These are phyloP conservation scores for Venturia asperata DNA, from an alignment of 2,329 filamentous ascomycete genomes.

Conservation along the genomic window DNA sequence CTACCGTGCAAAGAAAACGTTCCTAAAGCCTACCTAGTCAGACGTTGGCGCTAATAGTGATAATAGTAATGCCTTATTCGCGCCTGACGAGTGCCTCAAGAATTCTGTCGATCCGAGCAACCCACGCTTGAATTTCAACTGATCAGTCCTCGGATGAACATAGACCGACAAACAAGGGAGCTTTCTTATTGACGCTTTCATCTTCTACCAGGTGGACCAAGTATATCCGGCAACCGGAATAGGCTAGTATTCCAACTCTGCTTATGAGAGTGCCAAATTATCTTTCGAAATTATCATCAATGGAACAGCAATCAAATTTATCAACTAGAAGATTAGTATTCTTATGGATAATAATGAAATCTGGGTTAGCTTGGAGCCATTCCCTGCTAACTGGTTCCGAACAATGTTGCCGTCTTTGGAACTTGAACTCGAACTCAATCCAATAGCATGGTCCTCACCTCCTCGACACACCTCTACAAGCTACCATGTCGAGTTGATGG, in stretches of 20 bases:
- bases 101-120: constrained; percentile 32
- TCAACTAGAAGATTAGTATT: not conserved
- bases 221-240: constrained; percentile 25
- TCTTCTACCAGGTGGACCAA: constrained; percentile 29
- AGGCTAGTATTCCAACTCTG: no score
- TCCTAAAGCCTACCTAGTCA: no score
- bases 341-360: not conserved
- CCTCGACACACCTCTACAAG: not conserved
- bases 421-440: not conserved
- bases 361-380: not conserved
- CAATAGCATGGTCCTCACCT: not conserved
- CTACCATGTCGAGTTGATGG: constrained; percentile 22
- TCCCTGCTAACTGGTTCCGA: not conserved
- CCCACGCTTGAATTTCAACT: constrained; percentile 38
- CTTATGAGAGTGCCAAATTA: not conserved
- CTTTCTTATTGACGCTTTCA: constrained; percentile 38
- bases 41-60: not conserved
- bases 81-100: constrained; percentile 43
- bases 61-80: constrained; percentile 28
- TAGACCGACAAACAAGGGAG: constrained; percentile 39
- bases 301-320: not conserved
- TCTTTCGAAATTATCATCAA: not conserved
- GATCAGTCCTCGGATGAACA: constrained; percentile 41
- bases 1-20: constrained; percentile 34
- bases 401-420: not conserved